phyloP scores from a whole-genome alignment of 2,329 filamentous ascomycete genomes.

The Clonostachys chloroleuca region DNA sequence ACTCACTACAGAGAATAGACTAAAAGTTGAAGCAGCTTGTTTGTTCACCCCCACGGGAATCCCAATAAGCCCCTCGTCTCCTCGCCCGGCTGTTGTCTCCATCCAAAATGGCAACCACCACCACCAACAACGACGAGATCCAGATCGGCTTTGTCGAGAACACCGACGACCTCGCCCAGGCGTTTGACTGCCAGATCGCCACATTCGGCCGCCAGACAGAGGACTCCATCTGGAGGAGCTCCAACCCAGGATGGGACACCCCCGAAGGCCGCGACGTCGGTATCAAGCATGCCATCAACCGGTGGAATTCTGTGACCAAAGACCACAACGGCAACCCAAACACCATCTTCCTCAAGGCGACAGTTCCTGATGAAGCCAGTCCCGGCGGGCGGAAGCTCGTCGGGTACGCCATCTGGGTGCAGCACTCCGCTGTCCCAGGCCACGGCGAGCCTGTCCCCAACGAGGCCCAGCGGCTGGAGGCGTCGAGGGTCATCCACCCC shows the following conservation, averaged over 20 bases:
- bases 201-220: constrained; percentile 44
- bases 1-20: too few species aligned
- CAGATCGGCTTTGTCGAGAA: constrained; percentile 17
- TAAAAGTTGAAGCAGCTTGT: too few species aligned
- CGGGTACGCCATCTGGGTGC: constrained; percentile 51
- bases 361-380: neutral
- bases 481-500: constrained; percentile 22
- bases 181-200: constrained; percentile 14
- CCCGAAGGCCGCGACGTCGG: constrained; percentile 30
- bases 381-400: constrained; percentile 22
- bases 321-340: constrained; percentile 35
- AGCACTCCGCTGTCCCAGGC: constrained; percentile 42
- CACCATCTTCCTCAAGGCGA: constrained; percentile 42
- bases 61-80: too few species aligned
- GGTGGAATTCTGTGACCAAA: constrained; percentile 27
- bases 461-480: neutral
- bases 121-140: constrained; percentile 6
- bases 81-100: too few species aligned
- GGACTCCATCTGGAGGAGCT: constrained; percentile 44
- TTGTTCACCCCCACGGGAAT: too few species aligned
- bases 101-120: neutral
- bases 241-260: constrained; percentile 52
- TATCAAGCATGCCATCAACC: constrained; percentile 28
- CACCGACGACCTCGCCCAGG: constrained; percentile 15
- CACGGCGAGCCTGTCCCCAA: constrained; percentile 27